A percentile compares a stretch with the other conserved stretches of the same genome.
These are phyloP conservation scores for Aspergillus uvarum DNA, from an alignment of 2,329 filamentous ascomycete genomes.

Conservation along the genomic window DNA sequence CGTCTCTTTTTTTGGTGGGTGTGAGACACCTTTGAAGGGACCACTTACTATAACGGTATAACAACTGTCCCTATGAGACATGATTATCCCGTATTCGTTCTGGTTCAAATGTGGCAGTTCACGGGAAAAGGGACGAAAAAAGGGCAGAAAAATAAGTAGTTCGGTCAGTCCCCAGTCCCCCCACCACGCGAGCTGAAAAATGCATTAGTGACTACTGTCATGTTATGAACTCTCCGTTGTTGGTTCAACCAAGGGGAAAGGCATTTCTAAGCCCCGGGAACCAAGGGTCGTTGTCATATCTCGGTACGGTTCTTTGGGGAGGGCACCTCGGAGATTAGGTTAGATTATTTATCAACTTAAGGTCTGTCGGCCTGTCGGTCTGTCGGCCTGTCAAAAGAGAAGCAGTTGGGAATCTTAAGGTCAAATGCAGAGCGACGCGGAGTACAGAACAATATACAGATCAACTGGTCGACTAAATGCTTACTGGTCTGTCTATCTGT, in stretches of 20 bases:
- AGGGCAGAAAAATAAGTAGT: not conserved
- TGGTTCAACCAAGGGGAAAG: not conserved
- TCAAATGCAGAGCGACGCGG: not conserved
- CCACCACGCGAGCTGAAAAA: not conserved
- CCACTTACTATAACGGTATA: not conserved
- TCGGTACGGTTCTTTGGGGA: not conserved
- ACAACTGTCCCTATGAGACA: conserved; percentile 3
- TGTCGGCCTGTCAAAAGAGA: no score
- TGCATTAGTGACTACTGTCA: not conserved
- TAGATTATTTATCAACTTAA: not conserved
- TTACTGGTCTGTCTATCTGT: not conserved
- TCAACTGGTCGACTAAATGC: not conserved
- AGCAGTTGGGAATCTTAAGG: not conserved
- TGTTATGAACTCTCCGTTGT: not conserved
- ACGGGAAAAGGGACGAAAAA: not conserved
- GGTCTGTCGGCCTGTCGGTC: no score
- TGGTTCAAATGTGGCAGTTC: conserved; percentile 1
- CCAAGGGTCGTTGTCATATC: conserved; percentile 5
- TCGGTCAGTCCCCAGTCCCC: not conserved
- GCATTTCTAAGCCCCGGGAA: not conserved
- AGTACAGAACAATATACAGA: not conserved
- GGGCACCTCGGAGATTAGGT: not conserved
- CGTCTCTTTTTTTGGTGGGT: not conserved
- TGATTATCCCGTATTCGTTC: not conserved
- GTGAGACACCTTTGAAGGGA: conserved; percentile 4